Percentiles rank a stretch among this genome's conserved stretches.
Conservation (phyloP, 2,329 filamentous ascomycete genomes). For the Pezicula carpinea region DNA sequence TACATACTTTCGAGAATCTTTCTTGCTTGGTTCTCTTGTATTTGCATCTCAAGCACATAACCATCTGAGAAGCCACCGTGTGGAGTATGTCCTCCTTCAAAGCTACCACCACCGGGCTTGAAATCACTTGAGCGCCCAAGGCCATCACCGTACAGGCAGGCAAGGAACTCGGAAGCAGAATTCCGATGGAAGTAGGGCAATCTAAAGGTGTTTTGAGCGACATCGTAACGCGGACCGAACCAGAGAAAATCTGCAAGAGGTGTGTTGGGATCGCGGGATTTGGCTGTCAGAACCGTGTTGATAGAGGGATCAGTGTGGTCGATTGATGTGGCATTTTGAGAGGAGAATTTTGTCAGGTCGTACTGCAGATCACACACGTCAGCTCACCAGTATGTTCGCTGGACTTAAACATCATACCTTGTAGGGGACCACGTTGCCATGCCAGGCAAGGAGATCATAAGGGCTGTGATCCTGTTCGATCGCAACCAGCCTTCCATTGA, state of each 20-base stretch:
- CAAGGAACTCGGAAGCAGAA: conserved; percentile 43
- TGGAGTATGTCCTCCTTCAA: conserved; percentile 30
- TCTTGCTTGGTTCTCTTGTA: conserved; percentile 37
- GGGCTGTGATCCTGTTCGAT: conserved; percentile 65
- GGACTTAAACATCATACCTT: conserved; percentile 26
- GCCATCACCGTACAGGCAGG: conserved; percentile 36
- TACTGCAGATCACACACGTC: conserved; percentile 33
- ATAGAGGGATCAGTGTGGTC: conserved; percentile 66
- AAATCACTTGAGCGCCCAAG: conserved; percentile 40
- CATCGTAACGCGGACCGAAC: conserved; percentile 63
- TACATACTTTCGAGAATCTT: conserved; percentile 34
- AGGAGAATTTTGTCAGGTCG: conserved; percentile 52
- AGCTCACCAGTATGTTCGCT: neutral
- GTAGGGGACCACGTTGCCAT: conserved; percentile 64
- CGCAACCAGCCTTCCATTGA: conserved; percentile 59
- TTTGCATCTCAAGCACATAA: conserved; percentile 39
- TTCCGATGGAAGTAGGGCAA: conserved; percentile 55
- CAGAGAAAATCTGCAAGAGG: conserved; percentile 62
- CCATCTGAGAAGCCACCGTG: conserved; percentile 42
- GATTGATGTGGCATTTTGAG: conserved; percentile 51
- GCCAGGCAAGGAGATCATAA: conserved; percentile 75
- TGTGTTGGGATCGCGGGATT: conserved; percentile 46
- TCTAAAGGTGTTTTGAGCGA: conserved; percentile 53
- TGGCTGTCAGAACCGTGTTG: conserved; percentile 60
- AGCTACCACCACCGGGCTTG: conserved; percentile 40